A percentile compares a stretch with the other conserved stretches of the same genome.
phyloP scores from a whole-genome alignment of 192 early-diverging fungal genomes.

The Rhizoclosmatium globosum region DNA sequence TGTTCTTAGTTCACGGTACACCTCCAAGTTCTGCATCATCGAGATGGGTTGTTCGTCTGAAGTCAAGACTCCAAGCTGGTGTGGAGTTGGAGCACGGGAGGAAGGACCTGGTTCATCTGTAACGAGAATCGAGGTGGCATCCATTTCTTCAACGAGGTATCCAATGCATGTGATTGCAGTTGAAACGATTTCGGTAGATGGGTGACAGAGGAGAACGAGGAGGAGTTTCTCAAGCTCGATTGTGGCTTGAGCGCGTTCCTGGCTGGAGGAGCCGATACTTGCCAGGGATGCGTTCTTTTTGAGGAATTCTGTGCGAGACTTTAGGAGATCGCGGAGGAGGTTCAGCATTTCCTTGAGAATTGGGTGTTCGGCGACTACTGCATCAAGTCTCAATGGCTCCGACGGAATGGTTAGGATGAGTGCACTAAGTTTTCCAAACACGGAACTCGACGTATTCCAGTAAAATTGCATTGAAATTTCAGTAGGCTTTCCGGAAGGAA shows the following conservation, averaged over 20 bases:
- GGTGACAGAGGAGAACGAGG: slow-evolving; percentile 76
- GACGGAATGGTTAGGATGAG: slow-evolving; percentile 73
- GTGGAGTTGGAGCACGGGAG: background rate
- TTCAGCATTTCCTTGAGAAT: slow-evolving; percentile 39
- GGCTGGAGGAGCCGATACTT: slow-evolving; percentile 30
- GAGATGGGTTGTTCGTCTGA: slow-evolving; percentile 37
- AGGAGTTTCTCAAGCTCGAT: slow-evolving; percentile 80
- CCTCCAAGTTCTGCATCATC: slow-evolving; percentile 72
- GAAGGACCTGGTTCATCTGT: background rate
- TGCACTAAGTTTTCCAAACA: slow-evolving; percentile 68
- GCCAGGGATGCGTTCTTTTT: background rate
- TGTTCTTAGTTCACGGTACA: slow-evolving; percentile 70
- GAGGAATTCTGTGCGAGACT: slow-evolving; percentile 49
- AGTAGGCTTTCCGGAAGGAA: slow-evolving; percentile 45
- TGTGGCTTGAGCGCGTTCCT: slow-evolving; percentile 73
- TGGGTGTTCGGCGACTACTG: background rate
- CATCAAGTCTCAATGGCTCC: slow-evolving; percentile 6
- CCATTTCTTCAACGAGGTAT: slow-evolving; percentile 74
- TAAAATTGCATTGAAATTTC: slow-evolving; percentile 73
- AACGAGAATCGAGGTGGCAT: slow-evolving; percentile 52
- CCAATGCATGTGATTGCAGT: slow-evolving; percentile 67
- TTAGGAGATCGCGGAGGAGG: slow-evolving; percentile 41
- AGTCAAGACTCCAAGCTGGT: background rate
- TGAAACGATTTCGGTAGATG: slow-evolving; percentile 63
- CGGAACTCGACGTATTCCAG: slow-evolving; percentile 78